These are phyloP conservation scores for Leccinum uliginosum DNA, from an alignment of 768 basidiomycete genomes.

Conservation along the genomic window DNA sequence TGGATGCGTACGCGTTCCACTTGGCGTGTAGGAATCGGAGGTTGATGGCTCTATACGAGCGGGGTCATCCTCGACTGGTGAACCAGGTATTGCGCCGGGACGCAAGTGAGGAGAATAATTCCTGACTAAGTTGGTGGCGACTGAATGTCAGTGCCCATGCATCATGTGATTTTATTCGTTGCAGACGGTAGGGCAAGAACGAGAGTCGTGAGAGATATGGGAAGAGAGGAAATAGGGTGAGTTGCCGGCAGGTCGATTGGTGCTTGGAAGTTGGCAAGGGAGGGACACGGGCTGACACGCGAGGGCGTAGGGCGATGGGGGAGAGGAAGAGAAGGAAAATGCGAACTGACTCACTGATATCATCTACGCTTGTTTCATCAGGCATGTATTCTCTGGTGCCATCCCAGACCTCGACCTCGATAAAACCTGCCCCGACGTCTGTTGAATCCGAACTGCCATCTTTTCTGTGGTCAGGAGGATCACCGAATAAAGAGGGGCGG, in stretches of 20 bases:
- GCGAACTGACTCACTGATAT: slow-evolving; percentile 68
- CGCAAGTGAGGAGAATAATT: slow-evolving; percentile 87
- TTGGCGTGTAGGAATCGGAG: slow-evolving; percentile 40
- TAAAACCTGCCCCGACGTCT: slow-evolving; percentile 27
- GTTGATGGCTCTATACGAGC: slow-evolving; percentile 1
- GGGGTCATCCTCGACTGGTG: slow-evolving; percentile 4
- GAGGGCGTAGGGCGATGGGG: slow-evolving; percentile 20
- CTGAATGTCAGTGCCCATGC: slow-evolving; percentile 69
- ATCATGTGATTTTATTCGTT: slow-evolving; percentile 20
- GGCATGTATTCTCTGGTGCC: slow-evolving; percentile 75
- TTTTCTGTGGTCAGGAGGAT: background rate
- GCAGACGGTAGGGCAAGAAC: slow-evolving; percentile 29
- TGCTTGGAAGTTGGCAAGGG: slow-evolving; percentile 27
- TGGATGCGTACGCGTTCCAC: slow-evolving; percentile 49
- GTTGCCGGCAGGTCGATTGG: slow-evolving; percentile 21
- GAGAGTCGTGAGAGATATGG: slow-evolving; percentile 23
- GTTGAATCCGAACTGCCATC: background rate
- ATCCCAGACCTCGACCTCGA: slow-evolving; percentile 65
- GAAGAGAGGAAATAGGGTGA: slow-evolving; percentile 27
- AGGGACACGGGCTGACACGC: slow-evolving; percentile 13
- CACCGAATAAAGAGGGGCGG: slow-evolving; percentile 56
- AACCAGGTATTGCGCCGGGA: slow-evolving; percentile 17
- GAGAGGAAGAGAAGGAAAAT: slow-evolving; percentile 21
- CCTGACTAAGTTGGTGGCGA: slow-evolving; percentile 83
- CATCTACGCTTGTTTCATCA: slow-evolving; percentile 64